Percentiles rank a stretch among this genome's conserved stretches.
These are phyloP conservation scores for Sanghuangporus weigelae DNA, from an alignment of 1,284 basidiomycete genomes.

Conservation along the genomic window DNA sequence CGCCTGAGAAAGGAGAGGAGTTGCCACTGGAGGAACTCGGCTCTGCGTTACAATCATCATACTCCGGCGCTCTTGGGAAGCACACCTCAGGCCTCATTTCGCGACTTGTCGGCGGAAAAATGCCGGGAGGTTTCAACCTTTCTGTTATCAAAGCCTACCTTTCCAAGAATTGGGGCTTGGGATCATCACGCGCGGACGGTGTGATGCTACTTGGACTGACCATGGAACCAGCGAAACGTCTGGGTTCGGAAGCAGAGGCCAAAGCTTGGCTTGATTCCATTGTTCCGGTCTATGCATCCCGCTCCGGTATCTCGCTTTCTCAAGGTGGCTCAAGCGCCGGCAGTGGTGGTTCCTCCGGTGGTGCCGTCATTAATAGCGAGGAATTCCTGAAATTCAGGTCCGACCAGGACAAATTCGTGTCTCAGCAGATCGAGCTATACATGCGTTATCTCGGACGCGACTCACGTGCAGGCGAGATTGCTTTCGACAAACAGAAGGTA, in stretches of 20 bases:
- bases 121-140: conserved; percentile 98
- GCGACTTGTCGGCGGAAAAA: conserved; percentile 90
- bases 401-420: conserved; percentile 89
- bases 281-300: conserved; percentile 80
- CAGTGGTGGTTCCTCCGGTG: conserved; percentile 60
- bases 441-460: conserved; percentile 96
- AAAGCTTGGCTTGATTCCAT: conserved; percentile 91
- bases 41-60: conserved; percentile 76
- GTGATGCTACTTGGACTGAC: conserved; percentile 91
- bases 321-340: conserved; percentile 56
- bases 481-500: conserved; percentile 82
- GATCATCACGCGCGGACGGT: conserved; percentile 81
- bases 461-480: conserved; percentile 86
- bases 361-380: conserved; percentile 93
- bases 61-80: conserved; percentile 87
- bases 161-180: conserved; percentile 91
- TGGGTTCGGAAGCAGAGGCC: conserved; percentile 87
- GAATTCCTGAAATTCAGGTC: conserved; percentile 96
- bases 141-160: conserved; percentile 90
- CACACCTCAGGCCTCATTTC: conserved; percentile 92
- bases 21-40: conserved; percentile 94
- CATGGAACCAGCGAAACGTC: conserved; percentile 90
- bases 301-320: conserved; percentile 83
- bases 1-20: conserved; percentile 98
- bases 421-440: conserved; percentile 91